These are phyloP conservation scores for Peziza echinospora DNA, from an alignment of 495 filamentous ascomycete species.

Conservation along the genomic window DNA sequence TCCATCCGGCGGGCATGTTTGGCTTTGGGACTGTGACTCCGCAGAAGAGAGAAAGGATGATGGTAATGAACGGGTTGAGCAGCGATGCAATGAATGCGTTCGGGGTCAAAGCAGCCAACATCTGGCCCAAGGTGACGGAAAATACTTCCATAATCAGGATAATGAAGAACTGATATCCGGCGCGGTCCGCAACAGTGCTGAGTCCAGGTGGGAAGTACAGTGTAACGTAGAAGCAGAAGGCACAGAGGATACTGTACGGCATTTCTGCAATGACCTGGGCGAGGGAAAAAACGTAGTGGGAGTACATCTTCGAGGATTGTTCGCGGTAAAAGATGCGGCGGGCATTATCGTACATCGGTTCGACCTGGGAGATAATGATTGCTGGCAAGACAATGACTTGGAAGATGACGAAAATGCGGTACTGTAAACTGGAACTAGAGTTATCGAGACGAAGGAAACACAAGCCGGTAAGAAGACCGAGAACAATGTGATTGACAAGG, in stretches of 20 bases:
- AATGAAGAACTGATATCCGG: conserved; percentile 69
- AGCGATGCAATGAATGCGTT: conserved; percentile 48
- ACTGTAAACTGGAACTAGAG: conserved; percentile 45
- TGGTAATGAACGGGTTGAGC: conserved; percentile 56
- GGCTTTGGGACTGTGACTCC: conserved; percentile 58
- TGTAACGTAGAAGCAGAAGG: conserved; percentile 50
- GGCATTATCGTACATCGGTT: conserved; percentile 55
- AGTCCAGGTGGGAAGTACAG: conserved; percentile 55
- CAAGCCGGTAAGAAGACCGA: conserved; percentile 52
- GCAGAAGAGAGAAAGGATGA: conserved; percentile 65
- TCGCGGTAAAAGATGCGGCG: conserved; percentile 62
- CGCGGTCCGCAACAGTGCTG: conserved; percentile 30
- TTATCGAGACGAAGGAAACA: conserved; percentile 48
- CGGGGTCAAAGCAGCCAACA: conserved; percentile 45
- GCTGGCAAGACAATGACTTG: conserved; percentile 57
- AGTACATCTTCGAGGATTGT: conserved; percentile 56
- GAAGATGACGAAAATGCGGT: conserved; percentile 67
- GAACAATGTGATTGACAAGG: conserved; percentile 51
- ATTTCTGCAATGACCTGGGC: conserved; percentile 55
- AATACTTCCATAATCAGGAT: conserved; percentile 57
- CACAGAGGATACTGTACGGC: conserved; percentile 54
- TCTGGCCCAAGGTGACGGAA: conserved; percentile 49
- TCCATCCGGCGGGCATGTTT: conserved; percentile 59
- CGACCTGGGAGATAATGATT: conserved; percentile 53
- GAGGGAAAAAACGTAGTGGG: conserved; percentile 44